These are phyloP conservation scores for Vicia faba DNA, from an alignment of 306 rosid species.

Conservation along the genomic window DNA sequence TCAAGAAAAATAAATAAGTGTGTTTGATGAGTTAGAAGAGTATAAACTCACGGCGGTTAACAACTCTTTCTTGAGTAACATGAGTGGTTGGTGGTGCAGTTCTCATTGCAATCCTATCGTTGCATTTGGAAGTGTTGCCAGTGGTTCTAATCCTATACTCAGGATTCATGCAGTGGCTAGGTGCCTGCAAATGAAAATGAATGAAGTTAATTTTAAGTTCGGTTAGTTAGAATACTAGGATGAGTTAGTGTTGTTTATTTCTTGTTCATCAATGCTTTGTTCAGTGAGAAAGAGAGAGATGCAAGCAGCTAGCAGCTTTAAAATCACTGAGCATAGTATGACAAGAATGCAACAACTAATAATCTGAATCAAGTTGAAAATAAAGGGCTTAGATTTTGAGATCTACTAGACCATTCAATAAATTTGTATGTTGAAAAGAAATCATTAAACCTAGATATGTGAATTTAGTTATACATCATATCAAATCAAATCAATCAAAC, in stretches of 20 bases:
- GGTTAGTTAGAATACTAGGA: too few relatives aligned
- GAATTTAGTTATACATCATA: slow-evolving; percentile 43
- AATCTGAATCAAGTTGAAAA: slow-evolving; percentile 29
- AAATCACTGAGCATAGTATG: slow-evolving; percentile 46
- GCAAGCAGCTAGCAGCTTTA: slow-evolving; percentile 44
- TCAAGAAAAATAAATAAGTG: background rate
- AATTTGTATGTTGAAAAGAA: slow-evolving; percentile 40
- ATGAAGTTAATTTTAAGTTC: background rate
- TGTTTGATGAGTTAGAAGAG: slow-evolving; percentile 11
- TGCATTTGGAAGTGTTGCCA: slow-evolving; percentile 77
- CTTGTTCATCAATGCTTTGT: background rate
- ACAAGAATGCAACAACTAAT: slow-evolving; percentile 39
- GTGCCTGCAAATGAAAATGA: slow-evolving; percentile 42
- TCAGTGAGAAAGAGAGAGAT: background rate
- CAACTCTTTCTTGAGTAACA: slow-evolving; percentile 64
- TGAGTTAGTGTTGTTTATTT: too few relatives aligned
- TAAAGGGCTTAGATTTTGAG: slow-evolving; percentile 42
- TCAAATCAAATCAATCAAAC: slow-evolving; percentile 37
- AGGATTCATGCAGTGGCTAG: slow-evolving; percentile 47
- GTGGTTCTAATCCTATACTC: slow-evolving; percentile 63
- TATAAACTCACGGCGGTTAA: slow-evolving; percentile 72
- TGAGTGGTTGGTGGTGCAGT: slow-evolving; percentile 57
- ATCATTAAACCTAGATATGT: slow-evolving; percentile 44
- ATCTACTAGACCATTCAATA: background rate
- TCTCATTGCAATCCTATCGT: slow-evolving; percentile 73